A percentile compares a stretch with the other conserved stretches of the same genome.
These are phyloP conservation scores for Escallonia rubra DNA, from an alignment of 129 eudicot genomes.

Conservation along the genomic window DNA sequence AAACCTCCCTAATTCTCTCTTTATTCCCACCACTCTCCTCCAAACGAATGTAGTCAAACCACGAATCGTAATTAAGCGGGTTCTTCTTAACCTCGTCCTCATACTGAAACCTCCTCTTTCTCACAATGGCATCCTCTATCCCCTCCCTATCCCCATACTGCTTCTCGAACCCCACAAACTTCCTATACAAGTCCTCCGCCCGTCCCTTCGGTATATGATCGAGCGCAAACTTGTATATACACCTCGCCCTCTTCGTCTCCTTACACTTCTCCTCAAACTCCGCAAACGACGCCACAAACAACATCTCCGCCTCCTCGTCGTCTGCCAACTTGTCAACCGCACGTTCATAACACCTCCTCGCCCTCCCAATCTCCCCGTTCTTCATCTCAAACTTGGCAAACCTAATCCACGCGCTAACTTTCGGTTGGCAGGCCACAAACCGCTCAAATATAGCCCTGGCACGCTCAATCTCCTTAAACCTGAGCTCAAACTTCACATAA, in stretches of 20 bases:
- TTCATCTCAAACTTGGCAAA: slow-evolving; percentile 93
- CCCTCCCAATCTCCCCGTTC: slow-evolving; percentile 69
- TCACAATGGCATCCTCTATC: slow-evolving; percentile 93
- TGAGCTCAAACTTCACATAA: no score
- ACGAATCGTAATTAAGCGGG: no score
- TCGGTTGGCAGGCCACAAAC: no score
- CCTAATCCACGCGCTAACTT: no score
- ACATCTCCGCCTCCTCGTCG: slow-evolving; percentile 80
- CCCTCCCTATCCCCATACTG: slow-evolving; percentile 95
- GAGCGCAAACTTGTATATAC: slow-evolving; percentile 73
- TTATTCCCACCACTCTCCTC: no score
- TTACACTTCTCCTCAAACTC: slow-evolving; percentile 93
- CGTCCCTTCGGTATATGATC: slow-evolving; percentile 92
- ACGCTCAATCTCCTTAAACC: no score
- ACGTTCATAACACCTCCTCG: slow-evolving; percentile 71
- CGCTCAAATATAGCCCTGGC: no score
- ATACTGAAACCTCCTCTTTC: no score
- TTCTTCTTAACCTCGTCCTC: no score
- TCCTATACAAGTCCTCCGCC: slow-evolving; percentile 83
- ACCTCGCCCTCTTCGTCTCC: slow-evolving; percentile 87
- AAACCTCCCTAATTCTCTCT: no score
- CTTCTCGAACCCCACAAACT: slow-evolving; percentile 93
- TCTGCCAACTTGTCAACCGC: slow-evolving; percentile 83
- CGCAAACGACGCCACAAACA: slow-evolving; percentile 81
- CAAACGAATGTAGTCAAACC: no score